Evolutionary conservation across 2,329 filamentous ascomycete species (phyloP), one percentile per base, ranked within the genome.

Genomic region (Aspergillus melleus): DNA sequence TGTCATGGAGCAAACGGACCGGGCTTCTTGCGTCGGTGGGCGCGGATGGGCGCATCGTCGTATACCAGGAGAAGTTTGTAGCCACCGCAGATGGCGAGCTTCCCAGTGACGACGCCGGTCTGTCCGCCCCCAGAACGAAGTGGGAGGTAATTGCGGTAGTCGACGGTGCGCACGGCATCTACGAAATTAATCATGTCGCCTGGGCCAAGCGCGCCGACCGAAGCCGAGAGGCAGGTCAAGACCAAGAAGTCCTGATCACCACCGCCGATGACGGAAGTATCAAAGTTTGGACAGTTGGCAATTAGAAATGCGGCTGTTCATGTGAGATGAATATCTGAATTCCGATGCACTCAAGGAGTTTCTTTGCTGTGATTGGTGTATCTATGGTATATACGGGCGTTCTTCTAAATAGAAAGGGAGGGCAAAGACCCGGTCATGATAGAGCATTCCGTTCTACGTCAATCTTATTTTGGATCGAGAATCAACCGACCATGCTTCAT

Each of bases 181-280:
- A 94, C 71, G 95, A 99, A 77, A 84, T 98, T 64, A 99, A 99
- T 70, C 92, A 97, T 75, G 84, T 95, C 52, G 87, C 86, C 2
- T 99, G 95, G 95, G 92, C 92, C 65, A 86, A 84, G 67, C 83
- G 93, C 59, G 90, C 86, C 59, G 92, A 96, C 73, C 81, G 71
- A 46, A 66, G 64, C 82, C 53, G 88, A 80, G 1, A 83, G 83
- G 71, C 81, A 77, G 63, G 61, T 9, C 63, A 65, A n/a, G 83
- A 84, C 1, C 81, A 96, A 68, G 94, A 98, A 77, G 89, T 97
- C 73, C 81, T 99, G 51, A 81, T 98, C 20, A 95, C 90, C 16
- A 96, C 93, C 0, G 95, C 94, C 0, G 95, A 99, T 73, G 93
- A 98, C 76, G 95, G 95, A 0, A 82, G 90, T 55, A 90, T 97